Percentiles rank a stretch among this genome's conserved stretches.
Conservation (phyloP, 2,329 filamentous ascomycete species). For the Aspergillus spinulosporus region DNA sequence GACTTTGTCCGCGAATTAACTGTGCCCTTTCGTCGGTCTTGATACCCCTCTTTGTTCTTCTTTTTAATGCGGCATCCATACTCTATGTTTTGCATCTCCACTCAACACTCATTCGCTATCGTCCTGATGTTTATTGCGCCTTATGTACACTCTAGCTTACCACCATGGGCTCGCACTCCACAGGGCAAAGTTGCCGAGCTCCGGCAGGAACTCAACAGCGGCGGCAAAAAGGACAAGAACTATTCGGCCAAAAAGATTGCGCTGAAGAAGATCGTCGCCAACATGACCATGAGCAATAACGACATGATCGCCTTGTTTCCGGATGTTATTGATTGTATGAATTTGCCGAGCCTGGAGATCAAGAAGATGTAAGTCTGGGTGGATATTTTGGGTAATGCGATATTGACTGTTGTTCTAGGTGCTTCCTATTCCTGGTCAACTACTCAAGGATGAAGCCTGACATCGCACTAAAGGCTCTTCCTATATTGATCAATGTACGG, state of each 20-base stretch:
- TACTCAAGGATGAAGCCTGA: slow-evolving; percentile 94
- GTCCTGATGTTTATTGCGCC: slow-evolving; percentile 30
- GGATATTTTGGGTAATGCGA: neutral
- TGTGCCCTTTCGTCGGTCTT: slow-evolving; percentile 8
- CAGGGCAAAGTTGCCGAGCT: slow-evolving; percentile 99
- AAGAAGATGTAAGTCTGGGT: slow-evolving; percentile 82
- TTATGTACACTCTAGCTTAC: slow-evolving; percentile 35
- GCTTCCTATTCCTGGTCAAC: slow-evolving; percentile 95
- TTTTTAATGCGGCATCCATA: neutral
- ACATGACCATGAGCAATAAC: slow-evolving; percentile 99
- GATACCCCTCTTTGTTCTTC: slow-evolving; percentile 17
- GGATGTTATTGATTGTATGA: slow-evolving; percentile 94
- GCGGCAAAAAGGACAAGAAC: slow-evolving; percentile 98
- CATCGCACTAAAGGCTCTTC: slow-evolving; percentile 87
- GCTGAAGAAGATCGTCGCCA: slow-evolving; percentile 98
- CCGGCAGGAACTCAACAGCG: slow-evolving; percentile 87
- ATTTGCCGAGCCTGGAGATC: slow-evolving; percentile 90
- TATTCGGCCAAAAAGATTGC: slow-evolving; percentile 93
- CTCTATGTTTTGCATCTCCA: neutral
- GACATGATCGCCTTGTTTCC: slow-evolving; percentile 98
- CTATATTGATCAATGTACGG: slow-evolving; percentile 75
- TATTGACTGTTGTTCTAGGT: slow-evolving; percentile 59
- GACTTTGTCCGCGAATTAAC: slow-evolving; percentile 6
- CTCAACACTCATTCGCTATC: slow-evolving; percentile 24
- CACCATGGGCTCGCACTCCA: slow-evolving; percentile 39